Conservation (phyloP, 345 rosid species). For the Sonneratia caseolaris region DNA sequence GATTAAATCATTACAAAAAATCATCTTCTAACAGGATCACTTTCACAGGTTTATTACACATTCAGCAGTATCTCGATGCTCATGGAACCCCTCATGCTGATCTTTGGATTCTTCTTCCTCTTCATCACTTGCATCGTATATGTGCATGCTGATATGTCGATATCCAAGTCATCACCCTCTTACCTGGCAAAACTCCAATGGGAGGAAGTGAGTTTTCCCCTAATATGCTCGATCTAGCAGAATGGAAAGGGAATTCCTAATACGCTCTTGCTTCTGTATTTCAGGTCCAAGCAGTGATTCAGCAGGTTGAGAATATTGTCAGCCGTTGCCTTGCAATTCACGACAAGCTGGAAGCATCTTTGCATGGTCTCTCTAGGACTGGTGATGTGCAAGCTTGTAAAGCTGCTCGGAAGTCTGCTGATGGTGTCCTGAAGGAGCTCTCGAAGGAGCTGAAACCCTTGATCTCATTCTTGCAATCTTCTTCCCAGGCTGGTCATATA, state of each 20-base stretch:
- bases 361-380: constrained; percentile 80
- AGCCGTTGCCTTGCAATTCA: constrained; percentile 56
- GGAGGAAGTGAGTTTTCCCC: constrained; percentile 62
- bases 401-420: constrained; percentile 71
- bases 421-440: constrained; percentile 63
- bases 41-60: constrained; percentile 69
- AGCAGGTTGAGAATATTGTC: constrained; percentile 48
- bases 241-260: not conserved
- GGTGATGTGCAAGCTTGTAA: constrained; percentile 93
- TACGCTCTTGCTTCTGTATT: constrained; percentile 7
- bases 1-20: not conserved
- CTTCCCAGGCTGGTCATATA: constrained; percentile 56
- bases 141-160: constrained; percentile 70
- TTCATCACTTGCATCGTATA: constrained; percentile 64
- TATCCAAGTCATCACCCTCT: constrained; percentile 86
- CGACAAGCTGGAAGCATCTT: constrained; percentile 77
- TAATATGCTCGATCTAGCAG: no score
- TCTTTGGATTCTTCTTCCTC: constrained; percentile 64
- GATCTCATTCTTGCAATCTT: constrained; percentile 56
- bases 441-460: constrained; percentile 63
- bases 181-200: constrained; percentile 88
- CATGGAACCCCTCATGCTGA: constrained; percentile 86
- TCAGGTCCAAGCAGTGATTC: constrained; percentile 71
- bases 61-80: constrained; percentile 76
- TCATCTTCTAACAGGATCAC: not conserved